Percentiles rank a stretch among this genome's conserved stretches.
Conservation (phyloP, 1,139 yeast genomes). For the Zygosaccharomyces sapae region DNA sequence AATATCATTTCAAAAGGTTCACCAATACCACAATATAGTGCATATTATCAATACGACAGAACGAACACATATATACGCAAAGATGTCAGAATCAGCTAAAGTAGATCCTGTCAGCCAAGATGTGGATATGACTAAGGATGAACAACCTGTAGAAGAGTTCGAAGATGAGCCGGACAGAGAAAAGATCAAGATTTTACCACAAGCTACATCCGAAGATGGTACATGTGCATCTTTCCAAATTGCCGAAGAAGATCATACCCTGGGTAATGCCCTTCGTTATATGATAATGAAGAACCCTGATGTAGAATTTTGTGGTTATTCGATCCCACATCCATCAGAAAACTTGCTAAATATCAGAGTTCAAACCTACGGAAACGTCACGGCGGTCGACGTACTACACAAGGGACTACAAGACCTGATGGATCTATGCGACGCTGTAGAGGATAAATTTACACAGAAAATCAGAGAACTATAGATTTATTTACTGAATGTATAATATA, state of each 20-base stretch:
- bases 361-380: slow-evolving; percentile 83
- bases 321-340: slow-evolving; percentile 99
- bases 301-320: slow-evolving; percentile 96
- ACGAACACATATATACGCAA: not conserved
- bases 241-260: slow-evolving; percentile 87
- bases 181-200: slow-evolving; percentile 59
- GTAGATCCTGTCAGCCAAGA: slow-evolving; percentile 19
- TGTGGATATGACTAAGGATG: slow-evolving; percentile 31
- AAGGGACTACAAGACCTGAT: slow-evolving; percentile 84
- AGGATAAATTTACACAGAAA: slow-evolving; percentile 65
- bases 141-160: slow-evolving; percentile 21
- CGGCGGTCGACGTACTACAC: slow-evolving; percentile 90
- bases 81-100: slow-evolving; percentile 7
- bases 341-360: slow-evolving; percentile 83
- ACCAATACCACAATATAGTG: no score
- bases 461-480: slow-evolving; percentile 41
- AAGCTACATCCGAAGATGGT: slow-evolving; percentile 85
- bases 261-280: slow-evolving; percentile 90
- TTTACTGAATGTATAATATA: not conserved
- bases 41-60: no score
- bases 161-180: slow-evolving; percentile 39
- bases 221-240: slow-evolving; percentile 94
- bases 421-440: slow-evolving; percentile 79
- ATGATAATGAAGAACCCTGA: slow-evolving; percentile 96
- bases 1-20: no score